These are phyloP conservation scores for Viola odorata DNA, from an alignment of 345 rosid genomes.

Conservation along the genomic window DNA sequence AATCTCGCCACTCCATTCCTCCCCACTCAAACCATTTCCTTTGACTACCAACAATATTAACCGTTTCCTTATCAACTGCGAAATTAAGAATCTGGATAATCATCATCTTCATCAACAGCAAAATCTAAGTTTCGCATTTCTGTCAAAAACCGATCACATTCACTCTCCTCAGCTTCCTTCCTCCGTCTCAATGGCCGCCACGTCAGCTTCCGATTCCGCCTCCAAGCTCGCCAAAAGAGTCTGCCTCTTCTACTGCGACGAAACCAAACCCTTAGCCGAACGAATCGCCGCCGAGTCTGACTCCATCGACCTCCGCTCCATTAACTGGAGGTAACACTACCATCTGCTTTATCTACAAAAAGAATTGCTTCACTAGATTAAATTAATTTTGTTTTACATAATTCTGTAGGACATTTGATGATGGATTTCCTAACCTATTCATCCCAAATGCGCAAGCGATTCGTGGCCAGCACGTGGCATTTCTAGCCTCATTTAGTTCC, in stretches of 20 bases:
- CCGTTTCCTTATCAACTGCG: not conserved
- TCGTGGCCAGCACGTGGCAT: conserved; percentile 87
- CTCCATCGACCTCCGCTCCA: conserved; percentile 73
- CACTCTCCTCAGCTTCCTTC: conserved; percentile 33
- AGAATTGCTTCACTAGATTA: not conserved
- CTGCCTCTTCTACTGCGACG: conserved; percentile 69
- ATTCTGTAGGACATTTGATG: conserved; percentile 66
- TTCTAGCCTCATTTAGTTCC: conserved; percentile 89
- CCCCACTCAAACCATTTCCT: not conserved
- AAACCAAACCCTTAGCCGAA: conserved; percentile 77
- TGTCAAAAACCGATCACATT: conserved; percentile 33
- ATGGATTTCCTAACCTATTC: conserved; percentile 91
- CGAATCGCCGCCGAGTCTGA: conserved; percentile 65
- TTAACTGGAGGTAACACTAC: conserved; percentile 66
- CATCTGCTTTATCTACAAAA: not conserved
- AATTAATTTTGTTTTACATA: not conserved
- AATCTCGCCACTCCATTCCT: conserved; percentile 5
- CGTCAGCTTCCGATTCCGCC: conserved; percentile 40
- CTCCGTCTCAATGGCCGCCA: conserved; percentile 46
- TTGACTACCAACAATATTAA: not conserved
- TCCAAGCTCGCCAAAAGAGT: conserved; percentile 53
- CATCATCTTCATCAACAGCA: conserved; percentile 20
- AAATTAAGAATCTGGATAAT: conserved; percentile 30
- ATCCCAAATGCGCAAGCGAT: conserved; percentile 93
- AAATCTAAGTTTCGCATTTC: conserved; percentile 42